Evolutionary conservation across 73 alveolate genomes (phyloP).

Genomic region (Symbiodinium pilosum): DNA sequence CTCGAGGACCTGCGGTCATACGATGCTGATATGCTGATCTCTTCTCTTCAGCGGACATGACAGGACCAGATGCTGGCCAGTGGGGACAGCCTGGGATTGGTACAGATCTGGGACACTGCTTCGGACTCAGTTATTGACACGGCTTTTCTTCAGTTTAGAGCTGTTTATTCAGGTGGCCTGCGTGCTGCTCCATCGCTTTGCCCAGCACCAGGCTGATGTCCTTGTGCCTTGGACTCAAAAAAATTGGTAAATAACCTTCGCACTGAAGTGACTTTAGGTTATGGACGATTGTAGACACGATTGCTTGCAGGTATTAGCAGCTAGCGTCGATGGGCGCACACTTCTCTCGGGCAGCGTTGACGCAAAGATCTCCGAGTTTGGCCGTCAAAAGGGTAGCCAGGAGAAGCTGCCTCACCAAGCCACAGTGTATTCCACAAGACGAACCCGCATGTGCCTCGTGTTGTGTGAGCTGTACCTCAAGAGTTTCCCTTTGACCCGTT

Average conservation of each 20-base stretch:
- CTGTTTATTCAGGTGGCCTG: constrained; percentile 57
- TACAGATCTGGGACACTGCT: constrained; percentile 56
- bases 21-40: too few relatives aligned
- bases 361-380: not conserved
- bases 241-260: too few relatives aligned
- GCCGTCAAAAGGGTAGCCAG: constrained; percentile 19
- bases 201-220: constrained; percentile 48
- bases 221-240: not conserved
- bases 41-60: not conserved
- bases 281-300: too few relatives aligned
- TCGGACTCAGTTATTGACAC: not conserved
- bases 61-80: constrained; percentile 63
- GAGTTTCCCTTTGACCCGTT: too few relatives aligned
- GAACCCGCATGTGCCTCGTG: too few relatives aligned
- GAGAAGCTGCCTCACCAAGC: not conserved
- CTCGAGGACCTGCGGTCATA: not conserved
- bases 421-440: too few relatives aligned
- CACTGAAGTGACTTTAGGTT: too few relatives aligned
- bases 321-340: not conserved
- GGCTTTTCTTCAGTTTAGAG: not conserved
- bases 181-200: constrained; percentile 70
- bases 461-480: too few relatives aligned
- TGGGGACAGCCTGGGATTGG: constrained; percentile 82
- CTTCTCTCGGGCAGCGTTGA: not conserved
- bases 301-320: not conserved